These are phyloP conservation scores for Yarrowia keelungensis DNA, from an alignment of 805 yeast species.

Conservation along the genomic window DNA sequence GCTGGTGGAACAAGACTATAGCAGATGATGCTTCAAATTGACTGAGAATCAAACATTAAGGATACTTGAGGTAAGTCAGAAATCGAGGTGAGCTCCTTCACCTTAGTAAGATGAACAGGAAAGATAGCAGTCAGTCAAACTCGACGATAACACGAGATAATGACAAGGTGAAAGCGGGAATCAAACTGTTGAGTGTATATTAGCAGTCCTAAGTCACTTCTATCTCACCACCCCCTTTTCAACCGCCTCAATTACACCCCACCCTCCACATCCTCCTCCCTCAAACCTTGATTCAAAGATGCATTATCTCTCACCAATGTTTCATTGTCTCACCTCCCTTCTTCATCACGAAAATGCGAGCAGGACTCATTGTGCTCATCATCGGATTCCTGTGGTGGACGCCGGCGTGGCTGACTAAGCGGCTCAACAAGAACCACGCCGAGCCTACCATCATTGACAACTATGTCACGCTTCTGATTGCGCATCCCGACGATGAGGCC, in stretches of 20 bases:
- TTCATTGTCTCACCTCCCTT: not conserved
- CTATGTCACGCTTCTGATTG: constrained; percentile 61
- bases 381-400: constrained; percentile 24
- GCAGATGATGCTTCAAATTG: too few species aligned
- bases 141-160: too few species aligned
- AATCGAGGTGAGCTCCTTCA: too few species aligned
- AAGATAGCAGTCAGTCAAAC: too few species aligned
- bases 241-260: not conserved
- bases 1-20: too few species aligned
- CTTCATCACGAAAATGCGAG: constrained; percentile 19
- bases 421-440: constrained; percentile 1
- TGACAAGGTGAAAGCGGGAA: too few species aligned
- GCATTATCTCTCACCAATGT: constrained; percentile 20
- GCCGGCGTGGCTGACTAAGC: constrained; percentile 31
- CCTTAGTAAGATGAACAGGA: too few species aligned
- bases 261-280: not conserved
- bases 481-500: constrained; percentile 98
- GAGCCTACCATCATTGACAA: constrained; percentile 38
- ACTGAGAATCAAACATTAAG: too few species aligned
- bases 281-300: not conserved
- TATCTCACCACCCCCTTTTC: too few species aligned
- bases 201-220: too few species aligned
- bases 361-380: constrained; percentile 23
- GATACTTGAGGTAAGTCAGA: too few species aligned
- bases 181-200: too few species aligned